Evolutionary conservation across 768 basidiomycete genomes (phyloP).

Genomic region (Collybia sordida): DNA sequence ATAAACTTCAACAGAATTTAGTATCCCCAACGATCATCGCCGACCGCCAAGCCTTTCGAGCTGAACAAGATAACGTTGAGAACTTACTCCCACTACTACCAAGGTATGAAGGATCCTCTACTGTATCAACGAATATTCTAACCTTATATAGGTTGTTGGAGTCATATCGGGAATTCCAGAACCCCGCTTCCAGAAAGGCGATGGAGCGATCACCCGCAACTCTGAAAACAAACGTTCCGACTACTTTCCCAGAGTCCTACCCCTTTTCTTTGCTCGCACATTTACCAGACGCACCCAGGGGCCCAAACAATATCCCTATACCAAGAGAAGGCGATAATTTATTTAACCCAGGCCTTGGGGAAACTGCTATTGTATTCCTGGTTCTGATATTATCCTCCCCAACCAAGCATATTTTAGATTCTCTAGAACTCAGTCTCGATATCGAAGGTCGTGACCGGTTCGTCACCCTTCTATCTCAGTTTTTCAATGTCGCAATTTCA

Average conservation of each 20-base stretch:
- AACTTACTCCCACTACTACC: slow-evolving; percentile 80
- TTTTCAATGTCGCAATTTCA: slow-evolving; percentile 80
- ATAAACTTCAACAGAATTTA: slow-evolving; percentile 82
- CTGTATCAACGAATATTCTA: slow-evolving; percentile 3
- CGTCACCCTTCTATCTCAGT: slow-evolving; percentile 63
- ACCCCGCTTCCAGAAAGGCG: slow-evolving; percentile 59
- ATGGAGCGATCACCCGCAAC: slow-evolving; percentile 68
- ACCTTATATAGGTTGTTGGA: slow-evolving; percentile 64
- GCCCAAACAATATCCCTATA: slow-evolving; percentile 36
- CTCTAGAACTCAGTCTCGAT: slow-evolving; percentile 78
- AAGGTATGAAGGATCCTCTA: slow-evolving; percentile 46
- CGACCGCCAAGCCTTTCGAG: slow-evolving; percentile 60
- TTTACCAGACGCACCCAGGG: slow-evolving; percentile 54
- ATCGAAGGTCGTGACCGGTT: slow-evolving; percentile 88
- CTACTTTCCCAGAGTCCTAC: slow-evolving; percentile 92
- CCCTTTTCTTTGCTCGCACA: slow-evolving; percentile 82
- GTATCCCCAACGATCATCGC: slow-evolving; percentile 62
- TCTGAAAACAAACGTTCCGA: slow-evolving; percentile 57
- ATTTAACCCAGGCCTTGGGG: slow-evolving; percentile 80
- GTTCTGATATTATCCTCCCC: slow-evolving; percentile 81
- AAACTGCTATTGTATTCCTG: slow-evolving; percentile 82
- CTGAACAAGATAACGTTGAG: slow-evolving; percentile 94
- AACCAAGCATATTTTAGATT: slow-evolving; percentile 71
- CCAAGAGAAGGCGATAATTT: slow-evolving; percentile 46
- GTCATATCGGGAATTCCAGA: slow-evolving; percentile 84